Conservation (phyloP, 371 early-diverging fungal genomes). For the Fennellomyces sp. region DNA sequence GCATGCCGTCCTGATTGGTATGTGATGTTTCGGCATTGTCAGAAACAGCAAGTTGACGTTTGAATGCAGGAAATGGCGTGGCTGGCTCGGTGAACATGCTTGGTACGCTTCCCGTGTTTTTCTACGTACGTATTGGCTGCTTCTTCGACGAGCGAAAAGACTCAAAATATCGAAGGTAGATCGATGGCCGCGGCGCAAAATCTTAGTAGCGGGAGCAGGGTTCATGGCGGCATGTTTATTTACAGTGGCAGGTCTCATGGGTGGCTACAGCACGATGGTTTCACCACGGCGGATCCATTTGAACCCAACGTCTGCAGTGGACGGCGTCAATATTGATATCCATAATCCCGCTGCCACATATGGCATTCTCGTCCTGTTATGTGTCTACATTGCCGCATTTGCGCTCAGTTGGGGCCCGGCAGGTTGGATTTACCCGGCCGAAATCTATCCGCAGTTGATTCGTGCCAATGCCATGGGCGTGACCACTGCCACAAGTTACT, state of each 20-base stretch:
- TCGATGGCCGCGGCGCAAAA: constrained; percentile 22
- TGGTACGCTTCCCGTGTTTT: constrained; percentile 24
- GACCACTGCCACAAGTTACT: constrained; percentile 85
- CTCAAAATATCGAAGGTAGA: constrained; percentile 22
- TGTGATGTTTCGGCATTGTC: neutral
- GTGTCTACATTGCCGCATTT: constrained; percentile 68
- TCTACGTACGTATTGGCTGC: constrained; percentile 29
- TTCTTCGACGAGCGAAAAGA: neutral
- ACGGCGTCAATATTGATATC: constrained; percentile 13
- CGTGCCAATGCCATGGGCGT: constrained; percentile 81
- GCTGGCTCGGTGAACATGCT: constrained; percentile 26
- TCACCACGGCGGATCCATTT: constrained; percentile 18
- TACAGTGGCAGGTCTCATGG: constrained; percentile 34
- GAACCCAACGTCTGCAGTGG: constrained; percentile 25
- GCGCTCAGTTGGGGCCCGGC: constrained; percentile 69
- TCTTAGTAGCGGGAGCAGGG: constrained; percentile 20
- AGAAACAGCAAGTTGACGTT: neutral
- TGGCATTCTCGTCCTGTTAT: constrained; percentile 59
- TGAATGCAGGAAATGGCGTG: constrained; percentile 19
- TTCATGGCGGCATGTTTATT: constrained; percentile 25
- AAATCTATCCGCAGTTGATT: constrained; percentile 74
- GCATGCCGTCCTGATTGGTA: constrained; percentile 50
- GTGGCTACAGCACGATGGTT: constrained; percentile 14
- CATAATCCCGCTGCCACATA: constrained; percentile 41
- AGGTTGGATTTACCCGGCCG: constrained; percentile 90